Conservation (phyloP, 192 early-diverging fungal genomes). For the Rhizophagus sp. region DNA sequence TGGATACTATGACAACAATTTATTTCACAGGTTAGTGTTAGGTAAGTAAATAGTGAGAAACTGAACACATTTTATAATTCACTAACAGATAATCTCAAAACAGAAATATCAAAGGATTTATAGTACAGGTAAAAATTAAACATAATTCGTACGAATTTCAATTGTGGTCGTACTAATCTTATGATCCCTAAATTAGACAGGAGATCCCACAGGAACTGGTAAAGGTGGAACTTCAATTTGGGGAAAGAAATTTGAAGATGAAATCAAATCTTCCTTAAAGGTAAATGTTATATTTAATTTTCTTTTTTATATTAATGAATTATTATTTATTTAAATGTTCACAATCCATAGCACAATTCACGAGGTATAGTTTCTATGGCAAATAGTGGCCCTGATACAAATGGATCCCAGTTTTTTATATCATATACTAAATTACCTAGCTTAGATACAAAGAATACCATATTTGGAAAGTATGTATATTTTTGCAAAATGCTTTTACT, state of each 20-base stretch:
- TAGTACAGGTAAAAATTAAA: conserved; percentile 61
- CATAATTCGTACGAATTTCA: background rate
- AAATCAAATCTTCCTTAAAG: conserved; percentile 75
- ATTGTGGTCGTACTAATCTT: no score
- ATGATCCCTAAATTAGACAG: conserved; percentile 49
- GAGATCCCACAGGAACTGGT: conserved; percentile 84
- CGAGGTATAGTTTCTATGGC: conserved; percentile 93
- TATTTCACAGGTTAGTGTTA: conserved; percentile 67
- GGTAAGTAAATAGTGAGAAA: background rate
- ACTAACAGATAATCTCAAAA: background rate
- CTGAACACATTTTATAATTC: background rate
- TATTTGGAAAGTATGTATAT: conserved; percentile 77
- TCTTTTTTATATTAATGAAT: background rate
- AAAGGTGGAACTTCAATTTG: conserved; percentile 89
- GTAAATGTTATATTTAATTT: conserved; percentile 37
- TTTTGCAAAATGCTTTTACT: no score
- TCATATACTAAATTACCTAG: conserved; percentile 85
- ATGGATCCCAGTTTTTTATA: conserved; percentile 92
- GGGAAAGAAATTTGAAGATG: conserved; percentile 79
- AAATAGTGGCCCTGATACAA: conserved; percentile 86
- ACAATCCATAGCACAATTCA: conserved; percentile 67
- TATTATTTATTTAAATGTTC: no score
- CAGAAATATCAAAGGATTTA: conserved; percentile 83
- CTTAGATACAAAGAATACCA: conserved; percentile 89
- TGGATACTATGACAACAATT: conserved; percentile 86